phyloP scores from a whole-genome alignment of 805 yeast species.

The Candida manassasensis region DNA sequence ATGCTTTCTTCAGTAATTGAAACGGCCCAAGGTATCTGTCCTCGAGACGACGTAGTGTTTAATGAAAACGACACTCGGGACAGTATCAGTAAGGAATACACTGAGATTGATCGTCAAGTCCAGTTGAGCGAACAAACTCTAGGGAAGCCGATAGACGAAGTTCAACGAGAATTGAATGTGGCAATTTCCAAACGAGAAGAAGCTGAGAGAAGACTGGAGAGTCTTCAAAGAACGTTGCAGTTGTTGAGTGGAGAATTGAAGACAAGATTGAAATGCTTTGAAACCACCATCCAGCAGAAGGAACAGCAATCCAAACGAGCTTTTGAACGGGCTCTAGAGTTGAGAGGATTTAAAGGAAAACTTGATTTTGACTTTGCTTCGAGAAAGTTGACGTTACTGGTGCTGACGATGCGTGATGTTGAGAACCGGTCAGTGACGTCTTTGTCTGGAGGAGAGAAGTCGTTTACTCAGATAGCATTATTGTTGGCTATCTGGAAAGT shows the following conservation, averaged over 20 bases:
- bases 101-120: constrained; percentile 42
- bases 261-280: constrained; percentile 27
- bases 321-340: constrained; percentile 55
- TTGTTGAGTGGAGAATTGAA: constrained; percentile 26
- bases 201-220: constrained; percentile 36
- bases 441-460: constrained; percentile 94
- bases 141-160: constrained; percentile 54
- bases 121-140: constrained; percentile 47
- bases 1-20: constrained; percentile 12
- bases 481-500: constrained; percentile 88
- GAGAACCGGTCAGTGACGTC: constrained; percentile 70
- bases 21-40: constrained; percentile 40
- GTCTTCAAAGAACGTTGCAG: constrained; percentile 24
- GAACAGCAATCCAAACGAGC: constrained; percentile 30
- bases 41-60: constrained; percentile 41
- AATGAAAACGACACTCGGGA: constrained; percentile 40
- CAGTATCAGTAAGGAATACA: constrained; percentile 46
- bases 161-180: constrained; percentile 42
- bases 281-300: constrained; percentile 27
- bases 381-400: constrained; percentile 50
- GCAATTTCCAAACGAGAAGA: constrained; percentile 40
- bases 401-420: constrained; percentile 56
- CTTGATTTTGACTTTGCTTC: constrained; percentile 57
- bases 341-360: constrained; percentile 71
- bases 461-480: constrained; percentile 86